These are phyloP conservation scores for Aspergillus japonicus DNA, from an alignment of 2,329 filamentous ascomycete species.

Conservation along the genomic window DNA sequence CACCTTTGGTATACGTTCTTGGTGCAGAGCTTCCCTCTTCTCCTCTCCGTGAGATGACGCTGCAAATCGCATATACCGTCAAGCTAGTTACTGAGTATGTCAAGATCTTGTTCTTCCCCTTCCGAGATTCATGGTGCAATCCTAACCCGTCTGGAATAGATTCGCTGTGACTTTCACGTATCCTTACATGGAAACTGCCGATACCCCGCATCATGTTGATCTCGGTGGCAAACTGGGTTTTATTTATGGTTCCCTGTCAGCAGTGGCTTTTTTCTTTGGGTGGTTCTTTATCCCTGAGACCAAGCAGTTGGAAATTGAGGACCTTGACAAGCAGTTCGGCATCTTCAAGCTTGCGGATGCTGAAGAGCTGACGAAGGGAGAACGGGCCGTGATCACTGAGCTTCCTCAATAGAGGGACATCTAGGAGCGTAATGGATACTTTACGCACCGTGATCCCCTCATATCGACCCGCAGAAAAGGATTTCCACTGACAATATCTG, in stretches of 20 bases:
- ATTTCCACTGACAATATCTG: too few relatives aligned
- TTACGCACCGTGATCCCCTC: too few relatives aligned
- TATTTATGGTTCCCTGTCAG: not conserved
- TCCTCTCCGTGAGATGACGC: not conserved
- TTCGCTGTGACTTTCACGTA: constrained; percentile 1
- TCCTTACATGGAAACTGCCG: constrained; percentile 1
- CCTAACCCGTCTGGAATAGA: not conserved
- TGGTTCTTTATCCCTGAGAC: constrained; percentile 1
- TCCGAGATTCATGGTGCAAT: not conserved
- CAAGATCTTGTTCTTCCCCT: not conserved
- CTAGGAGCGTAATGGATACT: too few relatives aligned
- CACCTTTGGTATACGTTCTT: not conserved
- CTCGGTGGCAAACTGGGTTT: not conserved
- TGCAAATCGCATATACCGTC: not conserved
- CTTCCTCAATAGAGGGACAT: too few relatives aligned
- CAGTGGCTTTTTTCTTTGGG: not conserved
- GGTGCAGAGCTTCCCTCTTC: not conserved
- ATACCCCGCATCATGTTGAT: not conserved
- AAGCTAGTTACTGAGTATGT: constrained; percentile 1
- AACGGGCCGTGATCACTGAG: too few relatives aligned
- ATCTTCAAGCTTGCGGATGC: not conserved
- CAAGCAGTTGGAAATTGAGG: not conserved
- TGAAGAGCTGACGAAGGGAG: not conserved
- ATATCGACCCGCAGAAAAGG: too few relatives aligned
- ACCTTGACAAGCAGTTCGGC: not conserved